Conservation (phyloP, 208 protist species). For the Angomonas ambiguus region DNA sequence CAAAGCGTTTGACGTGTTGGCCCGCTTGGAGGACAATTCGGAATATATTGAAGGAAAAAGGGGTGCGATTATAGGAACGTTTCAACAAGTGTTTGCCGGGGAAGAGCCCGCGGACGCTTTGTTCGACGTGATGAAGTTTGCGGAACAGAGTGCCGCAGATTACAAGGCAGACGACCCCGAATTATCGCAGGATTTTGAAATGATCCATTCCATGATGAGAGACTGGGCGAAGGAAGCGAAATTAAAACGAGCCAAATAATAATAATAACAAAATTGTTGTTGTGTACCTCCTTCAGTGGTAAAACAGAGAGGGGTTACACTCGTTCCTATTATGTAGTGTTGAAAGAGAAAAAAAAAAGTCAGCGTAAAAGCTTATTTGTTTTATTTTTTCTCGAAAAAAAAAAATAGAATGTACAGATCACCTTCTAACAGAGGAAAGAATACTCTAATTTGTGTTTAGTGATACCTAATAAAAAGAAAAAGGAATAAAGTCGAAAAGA, state of each 20-base stretch:
- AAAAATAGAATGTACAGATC: no score
- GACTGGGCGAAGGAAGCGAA: constrained; percentile 93
- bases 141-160: constrained; percentile 77
- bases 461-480: constrained; percentile 6
- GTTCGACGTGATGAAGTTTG: constrained; percentile 92
- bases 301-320: no score
- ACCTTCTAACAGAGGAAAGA: no score
- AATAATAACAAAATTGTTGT: constrained; percentile 10
- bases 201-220: constrained; percentile 88
- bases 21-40: constrained; percentile 92
- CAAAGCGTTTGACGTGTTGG: constrained; percentile 97
- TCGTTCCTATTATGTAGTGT: no score
- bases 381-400: no score
- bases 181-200: constrained; percentile 68
- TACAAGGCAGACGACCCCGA: constrained; percentile 51
- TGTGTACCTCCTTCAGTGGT: no score
- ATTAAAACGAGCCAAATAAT: constrained; percentile 43
- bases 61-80: constrained; percentile 94
- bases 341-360: no score
- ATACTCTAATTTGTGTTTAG: no score
- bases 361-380: no score
- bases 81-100: constrained; percentile 93
- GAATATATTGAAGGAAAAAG: constrained; percentile 96
- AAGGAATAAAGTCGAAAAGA: background rate
- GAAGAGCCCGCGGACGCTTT: constrained; percentile 82